Conservation (phyloP, 2,329 filamentous ascomycete species). For the Colletotrichum sp. region DNA sequence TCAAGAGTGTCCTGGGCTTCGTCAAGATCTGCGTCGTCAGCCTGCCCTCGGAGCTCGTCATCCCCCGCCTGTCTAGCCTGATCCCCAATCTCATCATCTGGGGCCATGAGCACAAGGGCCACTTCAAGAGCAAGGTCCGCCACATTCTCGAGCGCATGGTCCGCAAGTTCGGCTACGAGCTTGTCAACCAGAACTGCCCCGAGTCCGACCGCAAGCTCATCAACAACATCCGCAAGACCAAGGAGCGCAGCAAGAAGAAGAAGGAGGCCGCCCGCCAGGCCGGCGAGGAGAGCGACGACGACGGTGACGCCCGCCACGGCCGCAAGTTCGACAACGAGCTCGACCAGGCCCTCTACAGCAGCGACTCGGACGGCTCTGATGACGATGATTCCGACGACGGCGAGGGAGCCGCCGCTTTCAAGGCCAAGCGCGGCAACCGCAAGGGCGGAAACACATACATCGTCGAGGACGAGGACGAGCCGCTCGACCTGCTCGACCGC, state of each 20-base stretch:
- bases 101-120: slow-evolving; percentile 97
- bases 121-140: slow-evolving; percentile 97
- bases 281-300: slow-evolving; percentile 61
- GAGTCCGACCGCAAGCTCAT: slow-evolving; percentile 90
- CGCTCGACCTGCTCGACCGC: slow-evolving; percentile 89
- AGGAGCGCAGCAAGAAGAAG: slow-evolving; percentile 89
- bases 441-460: slow-evolving; percentile 81
- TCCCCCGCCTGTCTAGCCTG: slow-evolving; percentile 76
- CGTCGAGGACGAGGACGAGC: slow-evolving; percentile 92
- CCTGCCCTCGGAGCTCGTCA: slow-evolving; percentile 79
- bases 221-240: slow-evolving; percentile 92
- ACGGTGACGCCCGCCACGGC: slow-evolving; percentile 50
- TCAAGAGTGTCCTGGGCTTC: slow-evolving; percentile 92
- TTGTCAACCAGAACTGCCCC: slow-evolving; percentile 80
- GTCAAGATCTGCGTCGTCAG: slow-evolving; percentile 95
- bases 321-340: slow-evolving; percentile 88
- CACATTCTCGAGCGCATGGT: slow-evolving; percentile 96
- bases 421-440: slow-evolving; percentile 54
- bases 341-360: slow-evolving; percentile 94
- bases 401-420: slow-evolving; percentile 38
- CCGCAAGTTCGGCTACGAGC: slow-evolving; percentile 83
- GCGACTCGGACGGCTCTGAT: slow-evolving; percentile 66
- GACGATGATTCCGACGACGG: slow-evolving; percentile 67
- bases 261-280: slow-evolving; percentile 72
- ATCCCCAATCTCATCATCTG: slow-evolving; percentile 93